Conservation (phyloP, 2,329 filamentous ascomycete genomes). For the Aspergillus tanneri region DNA sequence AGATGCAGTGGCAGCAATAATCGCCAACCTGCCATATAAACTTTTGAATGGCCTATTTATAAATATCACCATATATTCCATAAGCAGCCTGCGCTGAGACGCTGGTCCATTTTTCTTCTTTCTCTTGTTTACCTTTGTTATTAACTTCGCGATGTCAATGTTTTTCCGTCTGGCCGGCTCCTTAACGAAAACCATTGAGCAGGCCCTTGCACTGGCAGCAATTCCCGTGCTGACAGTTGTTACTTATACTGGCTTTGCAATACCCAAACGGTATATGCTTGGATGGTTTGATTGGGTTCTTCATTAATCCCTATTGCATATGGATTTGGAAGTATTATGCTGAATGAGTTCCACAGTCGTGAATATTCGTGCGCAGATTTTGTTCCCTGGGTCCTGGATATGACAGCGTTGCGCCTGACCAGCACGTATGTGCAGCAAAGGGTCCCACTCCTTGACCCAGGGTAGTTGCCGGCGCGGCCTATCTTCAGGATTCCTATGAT, state of each 20-base stretch:
- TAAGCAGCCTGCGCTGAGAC: not conserved
- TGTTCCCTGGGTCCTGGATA: not conserved
- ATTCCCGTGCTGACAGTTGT: not conserved
- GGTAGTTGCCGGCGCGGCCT: not conserved
- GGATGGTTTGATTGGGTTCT: not conserved
- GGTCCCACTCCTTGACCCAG: not conserved
- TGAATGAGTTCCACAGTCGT: not conserved
- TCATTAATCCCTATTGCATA: not conserved
- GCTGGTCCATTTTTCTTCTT: not conserved
- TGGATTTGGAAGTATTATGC: not conserved
- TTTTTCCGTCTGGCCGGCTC: not conserved
- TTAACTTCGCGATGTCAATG: not conserved
- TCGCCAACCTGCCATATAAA: too few relatives aligned
- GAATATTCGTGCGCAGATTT: not conserved
- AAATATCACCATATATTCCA: too few relatives aligned
- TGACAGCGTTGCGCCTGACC: not conserved
- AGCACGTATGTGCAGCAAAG: not conserved
- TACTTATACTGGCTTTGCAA: not conserved
- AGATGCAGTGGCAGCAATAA: too few relatives aligned
- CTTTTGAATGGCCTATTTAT: too few relatives aligned
- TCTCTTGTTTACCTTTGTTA: not conserved
- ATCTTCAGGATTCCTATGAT: not conserved
- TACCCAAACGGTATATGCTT: not conserved
- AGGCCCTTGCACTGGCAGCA: not conserved
- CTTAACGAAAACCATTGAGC: not conserved